Evolutionary conservation across 139 green algal genomes (phyloP).

Genomic region (Nannochloris sp.): DNA sequence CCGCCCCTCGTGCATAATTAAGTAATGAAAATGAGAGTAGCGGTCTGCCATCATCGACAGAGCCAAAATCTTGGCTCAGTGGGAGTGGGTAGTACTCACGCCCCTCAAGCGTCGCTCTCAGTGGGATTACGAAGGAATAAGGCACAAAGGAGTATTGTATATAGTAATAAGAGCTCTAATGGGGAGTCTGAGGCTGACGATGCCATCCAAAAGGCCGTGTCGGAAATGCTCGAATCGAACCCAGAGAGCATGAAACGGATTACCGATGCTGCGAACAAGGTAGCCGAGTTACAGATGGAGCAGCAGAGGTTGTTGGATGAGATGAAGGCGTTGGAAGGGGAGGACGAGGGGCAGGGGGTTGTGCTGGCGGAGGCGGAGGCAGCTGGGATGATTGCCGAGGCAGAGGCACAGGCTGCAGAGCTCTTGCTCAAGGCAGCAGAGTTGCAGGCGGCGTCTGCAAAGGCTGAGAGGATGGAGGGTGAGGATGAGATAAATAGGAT

Average conservation of each 20-base stretch:
- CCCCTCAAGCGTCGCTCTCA: too few species aligned
- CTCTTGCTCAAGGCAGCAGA: constrained; percentile 43
- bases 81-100: too few species aligned
- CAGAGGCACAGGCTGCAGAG: constrained; percentile 54
- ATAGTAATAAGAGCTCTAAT: too few species aligned
- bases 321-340: constrained; percentile 1
- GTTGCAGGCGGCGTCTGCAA: constrained; percentile 26
- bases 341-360: background rate
- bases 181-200: background rate
- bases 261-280: constrained; percentile 42
- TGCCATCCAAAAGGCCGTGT: constrained; percentile 2
- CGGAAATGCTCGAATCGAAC: constrained; percentile 21
- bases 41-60: too few species aligned
- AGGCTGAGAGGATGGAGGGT: background rate
- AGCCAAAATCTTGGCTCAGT: too few species aligned
- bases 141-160: too few species aligned
- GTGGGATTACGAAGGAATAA: too few species aligned
- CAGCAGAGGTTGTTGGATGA: constrained; percentile 9
- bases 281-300: constrained; percentile 33
- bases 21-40: too few species aligned
- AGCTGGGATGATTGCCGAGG: constrained; percentile 38
- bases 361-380: background rate
- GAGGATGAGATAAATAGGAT: constrained; percentile 41
- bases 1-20: too few species aligned
- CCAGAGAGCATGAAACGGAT: constrained; percentile 38